These are phyloP conservation scores for Copromyces sp. DNA, from an alignment of 495 filamentous ascomycete species.

Conservation along the genomic window DNA sequence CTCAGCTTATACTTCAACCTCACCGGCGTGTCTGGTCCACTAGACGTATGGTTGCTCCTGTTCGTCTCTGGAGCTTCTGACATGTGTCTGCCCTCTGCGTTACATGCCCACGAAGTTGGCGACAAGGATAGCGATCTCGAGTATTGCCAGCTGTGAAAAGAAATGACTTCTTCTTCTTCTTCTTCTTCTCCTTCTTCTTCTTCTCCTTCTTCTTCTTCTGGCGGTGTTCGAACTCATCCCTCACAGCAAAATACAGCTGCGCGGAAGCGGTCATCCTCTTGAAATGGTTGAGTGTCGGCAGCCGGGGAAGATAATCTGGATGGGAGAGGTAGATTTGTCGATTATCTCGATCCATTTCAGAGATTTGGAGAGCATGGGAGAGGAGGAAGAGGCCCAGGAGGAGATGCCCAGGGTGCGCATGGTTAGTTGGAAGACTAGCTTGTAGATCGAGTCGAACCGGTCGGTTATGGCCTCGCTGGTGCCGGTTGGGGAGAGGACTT, in stretches of 20 bases:
- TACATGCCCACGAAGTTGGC: constrained; percentile 28
- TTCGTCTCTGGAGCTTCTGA: neutral
- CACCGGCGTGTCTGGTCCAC: constrained; percentile 10
- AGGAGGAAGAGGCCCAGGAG: constrained; percentile 31
- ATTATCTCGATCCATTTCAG: constrained; percentile 28
- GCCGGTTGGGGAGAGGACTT: constrained; percentile 11
- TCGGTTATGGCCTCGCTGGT: constrained; percentile 20
- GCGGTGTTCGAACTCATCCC: constrained; percentile 28
- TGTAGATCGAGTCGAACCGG: constrained; percentile 31
- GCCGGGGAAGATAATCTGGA: constrained; percentile 34
- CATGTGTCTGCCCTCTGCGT: constrained; percentile 8
- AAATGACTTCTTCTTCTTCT: constrained; percentile 31
- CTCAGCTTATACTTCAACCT: constrained; percentile 15
- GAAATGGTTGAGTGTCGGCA: constrained; percentile 20
- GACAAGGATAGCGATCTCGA: constrained; percentile 36
- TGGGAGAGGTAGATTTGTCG: constrained; percentile 18
- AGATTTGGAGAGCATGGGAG: constrained; percentile 19
- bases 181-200: constrained; percentile 31
- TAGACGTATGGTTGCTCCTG: constrained; percentile 7
- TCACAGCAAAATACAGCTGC: constrained; percentile 31
- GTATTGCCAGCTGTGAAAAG: constrained; percentile 32
- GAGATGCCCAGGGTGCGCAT: constrained; percentile 30
- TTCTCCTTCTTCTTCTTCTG: constrained; percentile 23
- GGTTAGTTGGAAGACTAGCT: constrained; percentile 31
- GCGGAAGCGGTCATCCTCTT: constrained; percentile 24